A percentile compares a stretch with the other conserved stretches of the same genome.
phyloP scores from a whole-genome alignment of 371 early-diverging fungal genomes.

The Rhizopus sp. region DNA sequence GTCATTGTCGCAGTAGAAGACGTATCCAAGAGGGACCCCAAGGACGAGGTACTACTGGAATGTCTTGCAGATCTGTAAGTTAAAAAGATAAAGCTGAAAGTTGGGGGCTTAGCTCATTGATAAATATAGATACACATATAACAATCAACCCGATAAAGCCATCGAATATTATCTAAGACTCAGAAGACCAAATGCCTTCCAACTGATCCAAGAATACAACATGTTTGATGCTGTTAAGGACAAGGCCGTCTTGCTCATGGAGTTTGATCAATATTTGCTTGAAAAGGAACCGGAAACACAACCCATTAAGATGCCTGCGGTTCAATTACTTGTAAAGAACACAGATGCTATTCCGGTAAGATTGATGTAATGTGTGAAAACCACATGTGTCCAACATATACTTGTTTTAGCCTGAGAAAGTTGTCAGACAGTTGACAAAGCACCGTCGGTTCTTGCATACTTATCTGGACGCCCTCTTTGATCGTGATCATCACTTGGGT shows the following conservation, averaged over 20 bases:
- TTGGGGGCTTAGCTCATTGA: too few species aligned
- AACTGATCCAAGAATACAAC: conserved; percentile 74
- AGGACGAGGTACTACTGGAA: conserved; percentile 63
- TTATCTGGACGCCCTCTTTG: conserved; percentile 88
- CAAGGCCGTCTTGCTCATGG: conserved; percentile 77
- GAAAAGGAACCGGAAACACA: conserved; percentile 28
- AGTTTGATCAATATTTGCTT: conserved; percentile 75
- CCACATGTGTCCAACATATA: neutral
- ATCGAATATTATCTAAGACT: conserved; percentile 82
- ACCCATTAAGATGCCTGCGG: conserved; percentile 57
- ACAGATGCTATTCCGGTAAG: conserved; percentile 82
- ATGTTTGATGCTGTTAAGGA: conserved; percentile 79
- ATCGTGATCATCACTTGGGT: conserved; percentile 72
- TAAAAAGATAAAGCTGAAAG: neutral
- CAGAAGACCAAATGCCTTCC: conserved; percentile 69
- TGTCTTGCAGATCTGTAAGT: conserved; percentile 79
- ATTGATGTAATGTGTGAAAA: neutral
- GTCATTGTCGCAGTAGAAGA: conserved; percentile 82
- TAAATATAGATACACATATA: conserved; percentile 59
- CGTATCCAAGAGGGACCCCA: conserved; percentile 51
- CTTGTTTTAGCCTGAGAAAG: conserved; percentile 53
- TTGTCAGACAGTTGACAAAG: conserved; percentile 65
- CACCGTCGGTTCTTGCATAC: conserved; percentile 70
- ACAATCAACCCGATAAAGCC: conserved; percentile 76
- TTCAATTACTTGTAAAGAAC: conserved; percentile 79